phyloP scores from a whole-genome alignment of 345 rosid genomes.

The Odontarrhena argentea region DNA sequence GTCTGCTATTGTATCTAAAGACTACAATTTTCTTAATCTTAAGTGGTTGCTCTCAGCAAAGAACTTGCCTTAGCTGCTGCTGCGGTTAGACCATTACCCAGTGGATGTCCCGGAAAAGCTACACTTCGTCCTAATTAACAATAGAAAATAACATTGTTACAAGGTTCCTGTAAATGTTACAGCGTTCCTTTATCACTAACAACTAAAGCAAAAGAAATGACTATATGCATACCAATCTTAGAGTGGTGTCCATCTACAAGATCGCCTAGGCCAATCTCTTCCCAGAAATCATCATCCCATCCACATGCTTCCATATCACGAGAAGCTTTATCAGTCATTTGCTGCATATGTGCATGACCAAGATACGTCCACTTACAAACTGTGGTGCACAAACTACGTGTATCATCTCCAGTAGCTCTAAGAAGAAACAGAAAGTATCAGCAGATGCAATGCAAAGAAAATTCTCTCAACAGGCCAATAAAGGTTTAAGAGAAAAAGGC shows the following conservation, averaged over 20 bases:
- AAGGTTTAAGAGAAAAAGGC: not conserved
- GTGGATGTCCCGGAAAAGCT: conserved; percentile 94
- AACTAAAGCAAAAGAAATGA: conserved; percentile 7
- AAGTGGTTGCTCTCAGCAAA: conserved; percentile 49
- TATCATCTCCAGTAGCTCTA: conserved; percentile 97
- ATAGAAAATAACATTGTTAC: not conserved
- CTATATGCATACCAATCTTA: conserved; percentile 70
- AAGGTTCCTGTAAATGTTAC: conserved; percentile 3
- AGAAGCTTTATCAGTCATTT: conserved; percentile 68
- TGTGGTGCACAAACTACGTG: conserved; percentile 92
- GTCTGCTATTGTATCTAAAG: conserved; percentile 23
- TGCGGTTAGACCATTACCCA: conserved; percentile 89
- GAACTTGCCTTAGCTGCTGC: conserved; percentile 88
- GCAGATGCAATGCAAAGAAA: conserved; percentile 15
- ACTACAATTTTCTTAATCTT: conserved; percentile 43
- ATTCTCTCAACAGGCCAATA: not conserved
- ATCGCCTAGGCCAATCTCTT: conserved; percentile 97
- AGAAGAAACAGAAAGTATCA: conserved; percentile 26
- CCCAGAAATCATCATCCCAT: conserved; percentile 99
- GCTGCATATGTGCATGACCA: conserved; percentile 99
- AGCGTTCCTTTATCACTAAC: conserved; percentile 8
- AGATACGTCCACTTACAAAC: conserved; percentile 99
- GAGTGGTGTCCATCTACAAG: conserved; percentile 93
- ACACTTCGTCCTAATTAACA: conserved; percentile 78
- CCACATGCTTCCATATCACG: conserved; percentile 96